phyloP scores from a whole-genome alignment of 345 rosid species.

The Hibiscus trionum region DNA sequence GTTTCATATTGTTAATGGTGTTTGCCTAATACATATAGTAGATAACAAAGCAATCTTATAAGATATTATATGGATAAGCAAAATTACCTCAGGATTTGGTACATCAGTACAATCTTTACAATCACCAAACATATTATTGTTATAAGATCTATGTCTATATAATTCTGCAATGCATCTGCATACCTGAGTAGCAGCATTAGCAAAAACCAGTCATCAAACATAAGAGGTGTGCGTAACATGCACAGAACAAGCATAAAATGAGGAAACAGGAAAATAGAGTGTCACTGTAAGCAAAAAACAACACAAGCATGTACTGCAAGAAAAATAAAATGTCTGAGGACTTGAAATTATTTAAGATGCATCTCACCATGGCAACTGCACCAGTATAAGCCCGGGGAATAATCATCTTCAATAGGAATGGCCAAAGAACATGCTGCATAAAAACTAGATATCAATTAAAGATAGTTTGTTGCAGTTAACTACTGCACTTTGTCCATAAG shows the following conservation, averaged over 20 bases:
- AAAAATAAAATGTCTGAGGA: background rate
- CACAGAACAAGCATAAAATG: slow-evolving; percentile 5
- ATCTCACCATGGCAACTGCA: slow-evolving; percentile 75
- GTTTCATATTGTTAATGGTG: background rate
- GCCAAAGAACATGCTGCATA: slow-evolving; percentile 92
- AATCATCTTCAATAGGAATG: slow-evolving; percentile 82
- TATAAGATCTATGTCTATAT: slow-evolving; percentile 55
- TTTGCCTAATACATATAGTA: background rate
- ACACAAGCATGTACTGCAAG: background rate
- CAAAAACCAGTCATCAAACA: slow-evolving; percentile 6
- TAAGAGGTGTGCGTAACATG: background rate
- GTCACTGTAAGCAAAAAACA: background rate
- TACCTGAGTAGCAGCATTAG: slow-evolving; percentile 48
- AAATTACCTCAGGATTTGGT: slow-evolving; percentile 76
- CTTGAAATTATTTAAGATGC: slow-evolving; percentile 3
- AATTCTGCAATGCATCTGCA: slow-evolving; percentile 96
- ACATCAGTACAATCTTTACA: slow-evolving; percentile 76
- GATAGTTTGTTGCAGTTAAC: background rate
- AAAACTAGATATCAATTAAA: background rate
- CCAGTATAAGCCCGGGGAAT: slow-evolving; percentile 63
- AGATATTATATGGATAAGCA: slow-evolving; percentile 12
- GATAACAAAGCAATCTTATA: slow-evolving; percentile 10
- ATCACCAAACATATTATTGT: slow-evolving; percentile 57
- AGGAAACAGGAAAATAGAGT: background rate
- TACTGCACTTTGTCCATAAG: background rate